Percentiles rank a stretch among this genome's conserved stretches.
phyloP scores from a whole-genome alignment of 2,329 filamentous ascomycete genomes.

The Pseudogymnoascus pannorum region DNA sequence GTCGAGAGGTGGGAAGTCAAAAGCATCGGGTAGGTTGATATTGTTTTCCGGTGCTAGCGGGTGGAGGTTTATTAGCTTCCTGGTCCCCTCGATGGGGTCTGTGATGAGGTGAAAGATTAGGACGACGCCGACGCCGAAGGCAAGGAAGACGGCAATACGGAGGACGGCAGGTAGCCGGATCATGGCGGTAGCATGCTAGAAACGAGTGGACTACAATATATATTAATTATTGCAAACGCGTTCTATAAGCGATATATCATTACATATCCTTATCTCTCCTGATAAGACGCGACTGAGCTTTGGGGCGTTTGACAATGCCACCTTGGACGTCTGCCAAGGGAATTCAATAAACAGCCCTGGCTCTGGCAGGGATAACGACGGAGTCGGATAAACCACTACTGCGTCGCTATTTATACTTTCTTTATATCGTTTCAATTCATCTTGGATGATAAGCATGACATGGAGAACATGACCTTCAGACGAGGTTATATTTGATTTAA shows the following conservation, averaged over 20 bases:
- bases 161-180: not conserved
- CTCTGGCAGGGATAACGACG: not conserved
- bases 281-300: conserved; percentile 11
- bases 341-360: not conserved
- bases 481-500: not conserved
- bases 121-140: not conserved
- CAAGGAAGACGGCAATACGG: not conserved
- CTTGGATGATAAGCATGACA: not conserved
- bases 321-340: conserved; percentile 9
- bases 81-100: not conserved
- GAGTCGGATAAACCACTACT: not conserved
- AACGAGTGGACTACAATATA: not conserved
- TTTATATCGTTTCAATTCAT: no score
- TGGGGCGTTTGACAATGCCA: conserved; percentile 13
- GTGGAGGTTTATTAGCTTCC: not conserved
- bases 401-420: conserved; percentile 4
- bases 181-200: not conserved
- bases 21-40: conserved; percentile 16
- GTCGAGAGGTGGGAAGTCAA: conserved; percentile 34
- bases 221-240: not conserved
- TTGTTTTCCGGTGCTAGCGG: not conserved
- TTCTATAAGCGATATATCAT: not conserved
- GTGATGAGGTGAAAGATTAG: not conserved
- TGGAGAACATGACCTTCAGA: not conserved
- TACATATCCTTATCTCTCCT: not conserved